Evolutionary conservation across 352 stramenopile species (phyloP).

Genomic region (Phytophthora quininea): DNA sequence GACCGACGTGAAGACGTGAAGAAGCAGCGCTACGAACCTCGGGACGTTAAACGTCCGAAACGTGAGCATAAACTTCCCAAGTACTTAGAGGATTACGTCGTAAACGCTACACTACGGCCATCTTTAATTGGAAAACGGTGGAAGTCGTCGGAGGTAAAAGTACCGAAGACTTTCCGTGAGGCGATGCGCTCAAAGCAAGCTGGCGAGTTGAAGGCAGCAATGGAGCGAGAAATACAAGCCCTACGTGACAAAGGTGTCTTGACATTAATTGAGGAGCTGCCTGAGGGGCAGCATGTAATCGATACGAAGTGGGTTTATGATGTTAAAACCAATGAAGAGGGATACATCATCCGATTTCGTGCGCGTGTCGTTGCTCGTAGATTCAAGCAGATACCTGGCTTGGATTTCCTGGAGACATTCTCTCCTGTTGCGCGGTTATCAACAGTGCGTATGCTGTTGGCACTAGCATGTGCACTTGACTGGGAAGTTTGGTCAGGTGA

Average conservation of each 20-base stretch:
- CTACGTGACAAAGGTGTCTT: background rate
- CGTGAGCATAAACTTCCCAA: background rate
- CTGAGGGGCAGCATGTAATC: conserved; percentile 3
- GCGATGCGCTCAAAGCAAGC: background rate
- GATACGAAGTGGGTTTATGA: conserved; percentile 7
- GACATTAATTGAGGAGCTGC: conserved; percentile 2
- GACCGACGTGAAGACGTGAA: conserved; percentile 1
- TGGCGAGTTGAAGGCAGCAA: background rate
- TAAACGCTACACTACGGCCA: conserved; percentile 7
- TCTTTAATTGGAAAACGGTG: background rate
- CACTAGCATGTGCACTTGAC: background rate
- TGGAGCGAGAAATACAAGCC: background rate
- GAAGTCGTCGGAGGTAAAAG: background rate
- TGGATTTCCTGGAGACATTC: background rate
- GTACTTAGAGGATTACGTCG: conserved; percentile 11
- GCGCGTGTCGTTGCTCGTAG: background rate
- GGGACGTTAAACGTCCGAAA: conserved; percentile 5
- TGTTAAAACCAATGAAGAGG: conserved; percentile 4
- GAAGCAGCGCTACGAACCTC: conserved; percentile 4
- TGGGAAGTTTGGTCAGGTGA: conserved; percentile 7
- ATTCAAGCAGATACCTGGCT: background rate
- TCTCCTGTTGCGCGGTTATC: background rate
- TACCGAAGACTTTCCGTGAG: background rate
- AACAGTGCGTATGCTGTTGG: background rate
- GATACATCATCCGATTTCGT: conserved; percentile 4